phyloP scores from a whole-genome alignment of 2,329 filamentous ascomycete species.

The Colletotrichum lentis region DNA sequence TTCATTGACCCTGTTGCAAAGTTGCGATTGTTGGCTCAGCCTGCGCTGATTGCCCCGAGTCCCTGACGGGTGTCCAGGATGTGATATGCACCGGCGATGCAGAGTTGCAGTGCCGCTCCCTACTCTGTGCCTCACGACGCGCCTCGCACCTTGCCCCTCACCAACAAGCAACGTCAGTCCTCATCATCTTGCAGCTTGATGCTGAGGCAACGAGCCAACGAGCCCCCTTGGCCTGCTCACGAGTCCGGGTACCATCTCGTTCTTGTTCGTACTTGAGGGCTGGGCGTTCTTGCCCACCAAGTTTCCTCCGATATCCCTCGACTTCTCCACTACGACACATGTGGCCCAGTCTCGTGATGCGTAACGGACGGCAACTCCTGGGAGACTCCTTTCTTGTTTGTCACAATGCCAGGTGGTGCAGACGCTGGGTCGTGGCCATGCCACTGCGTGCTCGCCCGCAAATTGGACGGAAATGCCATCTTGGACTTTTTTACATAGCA shows the following conservation, averaged over 20 bases:
- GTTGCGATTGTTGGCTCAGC: conserved; percentile 1
- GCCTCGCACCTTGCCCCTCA: conserved; percentile 9
- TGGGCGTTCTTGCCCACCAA: conserved; percentile 1
- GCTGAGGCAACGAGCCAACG: conserved; percentile 12
- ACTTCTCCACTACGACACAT: conserved; percentile 17
- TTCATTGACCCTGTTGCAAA: background rate
- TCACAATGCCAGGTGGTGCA: background rate
- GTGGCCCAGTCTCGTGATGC: conserved; percentile 9
- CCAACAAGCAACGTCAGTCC: conserved; percentile 28
- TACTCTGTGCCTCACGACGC: conserved; percentile 22
- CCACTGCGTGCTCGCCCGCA: conserved; percentile 4
- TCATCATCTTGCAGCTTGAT: conserved; percentile 33
- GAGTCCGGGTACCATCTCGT: conserved; percentile 26
- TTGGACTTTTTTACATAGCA: conserved; percentile 1
- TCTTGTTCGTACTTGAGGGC: conserved; percentile 5
- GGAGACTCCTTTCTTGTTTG: background rate
- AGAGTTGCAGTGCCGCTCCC: conserved; percentile 23
- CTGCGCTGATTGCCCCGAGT: conserved; percentile 5
- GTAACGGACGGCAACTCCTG: conserved; percentile 1
- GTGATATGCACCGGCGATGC: conserved; percentile 20
- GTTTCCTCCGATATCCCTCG: background rate
- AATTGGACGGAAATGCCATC: conserved; percentile 8
- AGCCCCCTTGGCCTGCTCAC: background rate
- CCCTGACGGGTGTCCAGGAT: conserved; percentile 7
- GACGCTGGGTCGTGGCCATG: background rate